Conservation (phyloP, 2,329 filamentous ascomycete species). For the Chrysoporthe deuterocubensis region DNA sequence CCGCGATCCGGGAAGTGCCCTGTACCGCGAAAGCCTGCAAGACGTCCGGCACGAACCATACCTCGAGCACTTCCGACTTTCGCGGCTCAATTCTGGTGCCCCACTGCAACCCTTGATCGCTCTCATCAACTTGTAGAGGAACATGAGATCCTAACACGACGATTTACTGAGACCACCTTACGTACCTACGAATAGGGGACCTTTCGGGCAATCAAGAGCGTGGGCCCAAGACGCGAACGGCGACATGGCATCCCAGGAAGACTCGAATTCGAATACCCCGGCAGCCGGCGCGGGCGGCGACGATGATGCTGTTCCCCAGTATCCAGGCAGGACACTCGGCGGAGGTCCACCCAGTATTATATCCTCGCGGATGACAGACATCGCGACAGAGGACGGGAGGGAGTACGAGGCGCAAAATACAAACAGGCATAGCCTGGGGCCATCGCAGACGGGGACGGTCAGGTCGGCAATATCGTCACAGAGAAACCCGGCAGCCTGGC, state of each 20-base stretch:
- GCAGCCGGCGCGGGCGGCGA: constrained; percentile 30
- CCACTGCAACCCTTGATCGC: not conserved
- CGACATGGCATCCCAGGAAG: constrained; percentile 46
- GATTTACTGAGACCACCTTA: constrained; percentile 11
- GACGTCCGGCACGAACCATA: not conserved
- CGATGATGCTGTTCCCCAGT: constrained; percentile 47
- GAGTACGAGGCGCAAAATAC: constrained; percentile 41
- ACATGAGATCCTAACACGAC: constrained; percentile 19
- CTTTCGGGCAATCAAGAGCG: not conserved
- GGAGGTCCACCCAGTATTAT: constrained; percentile 65
- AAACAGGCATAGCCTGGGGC: constrained; percentile 33
- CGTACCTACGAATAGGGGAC: not conserved
- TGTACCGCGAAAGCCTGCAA: not conserved
- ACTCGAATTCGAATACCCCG: constrained; percentile 42
- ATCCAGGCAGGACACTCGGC: constrained; percentile 42
- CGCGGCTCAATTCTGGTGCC: constrained; percentile 5
- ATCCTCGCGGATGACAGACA: constrained; percentile 73
- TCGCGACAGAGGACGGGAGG: constrained; percentile 60
- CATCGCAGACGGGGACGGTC: constrained; percentile 59
- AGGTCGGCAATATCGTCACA: constrained; percentile 56
- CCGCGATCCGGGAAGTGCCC: constrained; percentile 11
- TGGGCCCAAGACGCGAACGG: not conserved
- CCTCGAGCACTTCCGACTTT: not conserved
- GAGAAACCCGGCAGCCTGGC: constrained; percentile 47
- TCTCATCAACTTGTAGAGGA: constrained; percentile 6